Base-by-base conservation (phyloP, 768 basidiomycete species). In the Solioccasus polychromus region DNA sequence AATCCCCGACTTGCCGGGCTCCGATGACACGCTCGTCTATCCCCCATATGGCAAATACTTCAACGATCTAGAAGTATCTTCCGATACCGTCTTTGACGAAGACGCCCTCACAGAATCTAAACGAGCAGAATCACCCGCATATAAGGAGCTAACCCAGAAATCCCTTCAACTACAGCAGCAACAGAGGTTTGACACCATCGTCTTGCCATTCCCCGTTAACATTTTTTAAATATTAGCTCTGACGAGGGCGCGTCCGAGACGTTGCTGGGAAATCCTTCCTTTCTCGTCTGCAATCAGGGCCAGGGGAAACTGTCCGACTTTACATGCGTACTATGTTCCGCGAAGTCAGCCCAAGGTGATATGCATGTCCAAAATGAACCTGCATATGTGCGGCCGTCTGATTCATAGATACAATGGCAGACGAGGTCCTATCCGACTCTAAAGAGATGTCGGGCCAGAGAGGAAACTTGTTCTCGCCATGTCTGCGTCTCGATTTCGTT, bases 1-100 rank as follows among this genome's bases (percentile, higher is more conserved):
- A 23, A 2, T 44, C 15, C 18, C 39, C 6, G 48, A 52, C 50
- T n/a, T 41, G 19, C 47, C 39, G n/a, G n/a, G n/a, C 8, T 64
- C 62, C 8, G 62, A 64, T 26, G 62, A 59, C 31, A 62, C 60
- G 1, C 37, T 64, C 1, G 43, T 35, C 39, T 49, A 55, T 34
- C 50, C 40, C 25, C 36, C 34, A 5, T 47, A 51, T 11, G 26
- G 8, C 5, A 42, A 45, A 31, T 20, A 47, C 30, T 14, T 37
- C 24, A 35, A 53, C 24, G 20, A 60, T 36, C 1, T 46, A 3
- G 56, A 53, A 30, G 44, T 44, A 14, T 63, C 61, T 39, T 55
- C 61, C 25, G 61, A 62, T 37, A 61, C 55, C 20, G 40, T 32
- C 17, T 53, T 53, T 3, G 51, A 62, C 8, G 53, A 50, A 36